phyloP scores from a whole-genome alignment of 345 rosid genomes.

The Diplotaxis tenuifolia region DNA sequence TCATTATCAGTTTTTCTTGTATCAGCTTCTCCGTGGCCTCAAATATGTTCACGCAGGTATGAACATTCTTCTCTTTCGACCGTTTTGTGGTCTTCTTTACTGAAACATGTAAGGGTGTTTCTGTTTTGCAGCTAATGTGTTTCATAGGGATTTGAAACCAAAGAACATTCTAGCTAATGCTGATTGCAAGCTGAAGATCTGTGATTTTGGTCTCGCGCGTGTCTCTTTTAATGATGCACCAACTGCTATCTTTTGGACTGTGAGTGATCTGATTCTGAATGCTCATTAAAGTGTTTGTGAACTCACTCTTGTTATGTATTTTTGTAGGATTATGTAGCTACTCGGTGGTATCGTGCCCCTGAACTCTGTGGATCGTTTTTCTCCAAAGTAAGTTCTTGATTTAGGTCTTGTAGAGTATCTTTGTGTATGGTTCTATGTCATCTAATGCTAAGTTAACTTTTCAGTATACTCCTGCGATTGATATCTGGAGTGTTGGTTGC shows the following conservation, averaged over 20 bases:
- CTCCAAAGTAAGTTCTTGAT: constrained; percentile 68
- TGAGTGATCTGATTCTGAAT: too few relatives aligned
- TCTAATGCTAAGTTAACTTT: constrained; percentile 4
- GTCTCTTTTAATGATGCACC: constrained; percentile 95
- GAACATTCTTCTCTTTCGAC: too few relatives aligned
- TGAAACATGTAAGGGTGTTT: too few relatives aligned
- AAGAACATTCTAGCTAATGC: constrained; percentile 94
- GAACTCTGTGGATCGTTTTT: constrained; percentile 96
- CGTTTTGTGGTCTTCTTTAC: too few relatives aligned
- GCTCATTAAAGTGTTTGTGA: too few relatives aligned
- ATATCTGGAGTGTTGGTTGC: constrained; percentile 98
- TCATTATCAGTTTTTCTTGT: constrained; percentile 82
- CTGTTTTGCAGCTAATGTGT: constrained; percentile 94
- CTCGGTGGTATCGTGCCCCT: constrained; percentile 96
- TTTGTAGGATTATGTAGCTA: constrained; percentile 98
- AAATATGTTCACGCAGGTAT: constrained; percentile 98
- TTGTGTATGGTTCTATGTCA: too few relatives aligned
- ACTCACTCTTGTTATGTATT: too few relatives aligned
- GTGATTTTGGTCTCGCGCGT: constrained; percentile 98
- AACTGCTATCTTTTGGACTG: constrained; percentile 93
- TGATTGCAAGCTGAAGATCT: constrained; percentile 91
- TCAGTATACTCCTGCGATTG: constrained; percentile 96
- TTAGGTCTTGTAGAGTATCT: constrained; percentile 5
- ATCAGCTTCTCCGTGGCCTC: constrained; percentile 92
- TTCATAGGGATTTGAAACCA: constrained; percentile 91